Evolutionary conservation across 805 yeast genomes (phyloP).

Genomic region (Candida alai): DNA sequence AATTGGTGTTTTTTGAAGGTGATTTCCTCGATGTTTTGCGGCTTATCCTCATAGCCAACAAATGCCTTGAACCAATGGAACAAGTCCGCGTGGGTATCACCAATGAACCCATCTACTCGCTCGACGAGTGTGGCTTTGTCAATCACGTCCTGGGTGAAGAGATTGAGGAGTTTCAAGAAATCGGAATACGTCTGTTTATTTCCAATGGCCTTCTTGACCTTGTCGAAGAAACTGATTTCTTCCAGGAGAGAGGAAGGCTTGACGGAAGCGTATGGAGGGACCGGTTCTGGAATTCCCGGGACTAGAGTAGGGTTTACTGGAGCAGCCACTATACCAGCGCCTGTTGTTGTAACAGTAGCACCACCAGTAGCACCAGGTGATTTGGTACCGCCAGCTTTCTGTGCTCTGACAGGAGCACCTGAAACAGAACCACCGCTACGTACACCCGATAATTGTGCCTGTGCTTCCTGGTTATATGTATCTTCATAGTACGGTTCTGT

Average conservation of each 20-base stretch:
- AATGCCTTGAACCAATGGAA: conserved; percentile 89
- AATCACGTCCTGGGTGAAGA: conserved; percentile 87
- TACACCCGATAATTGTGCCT: conserved; percentile 43
- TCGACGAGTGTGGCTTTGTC: conserved; percentile 79
- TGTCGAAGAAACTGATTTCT: conserved; percentile 88
- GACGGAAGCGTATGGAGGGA: conserved; percentile 42
- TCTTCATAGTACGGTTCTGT: conserved; percentile 31
- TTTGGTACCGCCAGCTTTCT: conserved; percentile 14
- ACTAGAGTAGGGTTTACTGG: conserved; percentile 60
- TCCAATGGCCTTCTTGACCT: conserved; percentile 82
- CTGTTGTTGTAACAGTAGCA: conserved; percentile 14
- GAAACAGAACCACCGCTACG: no score
- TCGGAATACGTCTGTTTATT: conserved; percentile 90
- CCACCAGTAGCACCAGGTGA: conserved; percentile 11
- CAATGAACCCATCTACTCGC: conserved; percentile 81
- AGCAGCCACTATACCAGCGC: conserved; percentile 36
- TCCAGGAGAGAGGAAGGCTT: conserved; percentile 65
- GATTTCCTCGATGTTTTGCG: conserved; percentile 84
- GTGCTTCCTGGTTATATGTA: conserved; percentile 39
- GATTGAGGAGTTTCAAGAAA: conserved; percentile 80
- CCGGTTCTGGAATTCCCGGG: conserved; percentile 85
- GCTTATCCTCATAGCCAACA: conserved; percentile 83
- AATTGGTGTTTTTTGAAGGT: conserved; percentile 85
- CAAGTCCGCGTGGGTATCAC: conserved; percentile 68
- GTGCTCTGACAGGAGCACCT: conserved; percentile 21